Evolutionary conservation across 2,329 filamentous ascomycete genomes (phyloP).

Genomic region (Passalora sequoiae): DNA sequence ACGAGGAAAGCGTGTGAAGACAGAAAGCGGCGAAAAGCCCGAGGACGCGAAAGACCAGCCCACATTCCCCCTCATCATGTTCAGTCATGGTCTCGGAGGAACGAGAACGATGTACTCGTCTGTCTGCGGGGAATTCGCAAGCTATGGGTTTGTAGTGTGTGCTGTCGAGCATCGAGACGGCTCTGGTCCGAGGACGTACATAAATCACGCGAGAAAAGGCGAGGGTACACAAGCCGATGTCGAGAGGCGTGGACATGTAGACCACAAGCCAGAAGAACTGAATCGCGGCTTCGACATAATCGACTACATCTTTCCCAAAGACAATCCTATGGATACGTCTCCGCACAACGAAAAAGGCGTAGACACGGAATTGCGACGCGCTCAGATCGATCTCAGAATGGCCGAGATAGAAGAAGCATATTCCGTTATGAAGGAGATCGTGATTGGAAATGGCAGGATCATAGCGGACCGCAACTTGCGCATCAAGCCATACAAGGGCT

Average conservation of each 20-base stretch:
- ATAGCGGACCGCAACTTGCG: conserved; percentile 52
- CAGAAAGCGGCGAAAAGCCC: conserved; percentile 37
- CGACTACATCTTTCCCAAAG: conserved; percentile 60
- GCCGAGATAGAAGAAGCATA: conserved; percentile 62
- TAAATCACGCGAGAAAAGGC: conserved; percentile 49
- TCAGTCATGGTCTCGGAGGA: conserved; percentile 62
- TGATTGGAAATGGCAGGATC: conserved; percentile 49
- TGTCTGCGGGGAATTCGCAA: conserved; percentile 61
- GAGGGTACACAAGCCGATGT: conserved; percentile 35
- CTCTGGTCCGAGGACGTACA: conserved; percentile 55
- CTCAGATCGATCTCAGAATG: conserved; percentile 59
- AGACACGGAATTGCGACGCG: conserved; percentile 54
- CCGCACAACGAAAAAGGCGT: conserved; percentile 56
- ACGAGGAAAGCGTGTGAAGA: conserved; percentile 39
- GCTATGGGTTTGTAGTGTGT: conserved; percentile 60
- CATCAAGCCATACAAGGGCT: conserved; percentile 53
- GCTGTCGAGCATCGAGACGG: conserved; percentile 63
- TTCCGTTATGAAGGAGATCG: conserved; percentile 51
- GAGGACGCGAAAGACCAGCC: conserved; percentile 38
- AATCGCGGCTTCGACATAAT: conserved; percentile 28
- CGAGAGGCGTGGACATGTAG: conserved; percentile 23
- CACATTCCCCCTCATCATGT: conserved; percentile 58
- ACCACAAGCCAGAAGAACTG: conserved; percentile 24
- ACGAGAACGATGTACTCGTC: conserved; percentile 59
- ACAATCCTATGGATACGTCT: conserved; percentile 43